Evolutionary conservation across 768 basidiomycete species (phyloP).

Genomic region (Tephrocybe sp.): DNA sequence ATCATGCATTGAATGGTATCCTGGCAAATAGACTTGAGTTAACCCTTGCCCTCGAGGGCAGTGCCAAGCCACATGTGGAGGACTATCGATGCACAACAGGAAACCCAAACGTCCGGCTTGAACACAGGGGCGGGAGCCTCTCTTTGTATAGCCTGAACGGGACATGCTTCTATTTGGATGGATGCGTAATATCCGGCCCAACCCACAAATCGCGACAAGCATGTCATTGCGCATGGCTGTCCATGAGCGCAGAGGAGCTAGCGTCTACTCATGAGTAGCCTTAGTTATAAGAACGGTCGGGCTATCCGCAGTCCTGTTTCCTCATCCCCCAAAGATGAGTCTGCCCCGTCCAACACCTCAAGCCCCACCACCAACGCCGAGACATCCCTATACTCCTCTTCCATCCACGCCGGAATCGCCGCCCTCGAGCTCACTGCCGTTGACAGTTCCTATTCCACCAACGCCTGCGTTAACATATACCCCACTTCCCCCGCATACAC

Average conservation of each 20-base stretch:
- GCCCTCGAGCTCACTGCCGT: not conserved
- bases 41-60: not conserved
- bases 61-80: slow-evolving; percentile 2
- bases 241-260: not conserved
- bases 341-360: not conserved
- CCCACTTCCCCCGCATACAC: slow-evolving; percentile 1
- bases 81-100: not conserved
- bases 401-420: not conserved
- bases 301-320: not conserved
- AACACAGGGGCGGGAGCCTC: not conserved
- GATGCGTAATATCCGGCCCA: slow-evolving; percentile 7
- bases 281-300: slow-evolving; percentile 1
- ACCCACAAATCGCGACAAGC: slow-evolving; percentile 8
- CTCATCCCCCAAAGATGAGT: not conserved
- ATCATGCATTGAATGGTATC: no score
- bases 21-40: no score
- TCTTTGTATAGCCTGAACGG: not conserved
- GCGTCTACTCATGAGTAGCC: not conserved
- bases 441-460: not conserved
- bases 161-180: not conserved
- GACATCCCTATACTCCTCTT: not conserved
- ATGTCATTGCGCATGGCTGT: slow-evolving; percentile 14
- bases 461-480: not conserved
- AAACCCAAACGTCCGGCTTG: not conserved
- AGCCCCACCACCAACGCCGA: not conserved